Conservation (phyloP, 2,329 filamentous ascomycete species). For the Colletotrichum tropicale region DNA sequence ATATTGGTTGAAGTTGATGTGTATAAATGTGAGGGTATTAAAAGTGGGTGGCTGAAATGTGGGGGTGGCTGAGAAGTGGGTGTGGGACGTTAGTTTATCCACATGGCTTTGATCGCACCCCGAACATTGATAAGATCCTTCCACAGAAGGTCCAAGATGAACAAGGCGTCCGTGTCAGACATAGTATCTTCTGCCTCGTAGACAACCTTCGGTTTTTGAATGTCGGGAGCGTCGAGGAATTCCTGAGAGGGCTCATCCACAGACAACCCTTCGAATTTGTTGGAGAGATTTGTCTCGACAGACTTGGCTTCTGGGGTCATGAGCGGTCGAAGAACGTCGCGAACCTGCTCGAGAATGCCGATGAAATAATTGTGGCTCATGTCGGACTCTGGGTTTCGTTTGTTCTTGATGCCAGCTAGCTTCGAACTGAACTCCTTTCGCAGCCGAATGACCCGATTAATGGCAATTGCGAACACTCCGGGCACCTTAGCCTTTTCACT, state of each 20-base stretch:
- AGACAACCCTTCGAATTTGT: conserved; percentile 37
- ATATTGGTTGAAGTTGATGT: too few relatives aligned
- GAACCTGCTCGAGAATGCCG: conserved; percentile 36
- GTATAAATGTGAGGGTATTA: too few relatives aligned
- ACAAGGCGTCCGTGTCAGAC: conserved; percentile 26
- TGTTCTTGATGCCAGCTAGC: conserved; percentile 21
- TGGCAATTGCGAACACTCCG: conserved; percentile 27
- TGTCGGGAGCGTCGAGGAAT: conserved; percentile 36
- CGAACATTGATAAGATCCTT: conserved; percentile 34
- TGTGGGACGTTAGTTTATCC: too few relatives aligned
- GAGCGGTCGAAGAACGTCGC: conserved; percentile 29
- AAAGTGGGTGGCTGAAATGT: too few relatives aligned
- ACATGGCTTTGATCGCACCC: conserved; percentile 29
- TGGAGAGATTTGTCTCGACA: conserved; percentile 18
- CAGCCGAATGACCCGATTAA: conserved; percentile 39
- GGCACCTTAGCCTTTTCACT: conserved; percentile 32
- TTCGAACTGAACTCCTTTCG: conserved; percentile 31
- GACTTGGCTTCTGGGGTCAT: background rate
- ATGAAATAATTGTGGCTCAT: conserved; percentile 36
- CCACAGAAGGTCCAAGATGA: conserved; percentile 29
- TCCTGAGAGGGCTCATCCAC: conserved; percentile 41
- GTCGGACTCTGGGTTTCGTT: conserved; percentile 25
- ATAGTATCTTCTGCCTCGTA: background rate
- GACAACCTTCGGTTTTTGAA: conserved; percentile 21
- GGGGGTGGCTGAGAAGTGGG: too few relatives aligned